Evolutionary conservation across 2,329 filamentous ascomycete genomes (phyloP).

Genomic region (Parascedosporium putredinis): DNA sequence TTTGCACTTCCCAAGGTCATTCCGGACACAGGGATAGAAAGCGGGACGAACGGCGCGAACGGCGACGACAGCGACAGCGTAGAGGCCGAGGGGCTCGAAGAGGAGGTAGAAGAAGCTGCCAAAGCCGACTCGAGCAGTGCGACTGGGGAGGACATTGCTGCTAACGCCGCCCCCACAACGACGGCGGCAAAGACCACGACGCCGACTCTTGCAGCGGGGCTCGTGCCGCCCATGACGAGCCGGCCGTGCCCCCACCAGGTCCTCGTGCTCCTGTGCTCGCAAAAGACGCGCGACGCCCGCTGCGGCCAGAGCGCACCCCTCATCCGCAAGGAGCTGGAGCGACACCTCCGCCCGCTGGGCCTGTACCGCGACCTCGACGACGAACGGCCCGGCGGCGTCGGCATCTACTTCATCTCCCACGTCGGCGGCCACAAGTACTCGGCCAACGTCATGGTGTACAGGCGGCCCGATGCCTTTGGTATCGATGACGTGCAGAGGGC

Average conservation of each 20-base stretch:
- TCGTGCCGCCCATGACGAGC: slow-evolving; percentile 24
- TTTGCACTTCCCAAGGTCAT: slow-evolving; percentile 26
- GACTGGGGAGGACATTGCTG: too few species aligned
- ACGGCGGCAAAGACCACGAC: too few species aligned
- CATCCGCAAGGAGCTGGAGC: slow-evolving; percentile 77
- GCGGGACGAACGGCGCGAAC: slow-evolving; percentile 21
- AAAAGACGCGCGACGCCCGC: slow-evolving; percentile 85
- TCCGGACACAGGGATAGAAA: slow-evolving; percentile 17
- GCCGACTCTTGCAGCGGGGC: too few species aligned
- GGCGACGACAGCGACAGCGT: not conserved
- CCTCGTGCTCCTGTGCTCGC: slow-evolving; percentile 87
- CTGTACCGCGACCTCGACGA: slow-evolving; percentile 83
- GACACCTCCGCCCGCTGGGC: slow-evolving; percentile 74
- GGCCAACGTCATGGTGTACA: slow-evolving; percentile 89
- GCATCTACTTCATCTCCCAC: slow-evolving; percentile 93
- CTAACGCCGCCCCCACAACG: too few species aligned
- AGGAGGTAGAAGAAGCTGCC: too few species aligned
- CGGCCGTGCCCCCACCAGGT: slow-evolving; percentile 71
- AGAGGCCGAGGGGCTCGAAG: slow-evolving; percentile 9
- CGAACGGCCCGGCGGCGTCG: slow-evolving; percentile 80
- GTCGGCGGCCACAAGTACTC: slow-evolving; percentile 95
- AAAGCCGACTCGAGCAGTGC: too few species aligned
- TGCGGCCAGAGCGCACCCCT: slow-evolving; percentile 91
- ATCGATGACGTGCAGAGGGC: slow-evolving; percentile 33
- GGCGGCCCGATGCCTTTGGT: slow-evolving; percentile 50